phyloP scores from a whole-genome alignment of 1,284 basidiomycete species.

The Phylloporus gajari region DNA sequence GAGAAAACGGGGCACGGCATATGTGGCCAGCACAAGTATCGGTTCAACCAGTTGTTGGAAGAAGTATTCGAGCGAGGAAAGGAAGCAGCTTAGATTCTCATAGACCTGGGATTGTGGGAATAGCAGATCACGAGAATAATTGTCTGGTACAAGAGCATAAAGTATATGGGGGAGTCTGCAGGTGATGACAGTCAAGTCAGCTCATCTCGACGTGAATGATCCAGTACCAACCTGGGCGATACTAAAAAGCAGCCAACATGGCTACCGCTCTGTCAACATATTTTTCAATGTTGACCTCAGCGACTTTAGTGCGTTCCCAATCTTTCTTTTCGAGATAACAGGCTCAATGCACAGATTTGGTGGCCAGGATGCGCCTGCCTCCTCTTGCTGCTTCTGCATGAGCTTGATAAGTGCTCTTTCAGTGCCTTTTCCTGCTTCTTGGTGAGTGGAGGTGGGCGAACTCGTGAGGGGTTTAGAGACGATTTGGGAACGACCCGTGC shows the following conservation, averaged over 20 bases:
- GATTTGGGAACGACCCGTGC: slow-evolving; percentile 55
- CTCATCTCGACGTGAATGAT: not conserved
- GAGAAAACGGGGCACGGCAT: slow-evolving; percentile 76
- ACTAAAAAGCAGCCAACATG: not conserved
- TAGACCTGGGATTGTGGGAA: not conserved
- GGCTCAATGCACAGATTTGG: slow-evolving; percentile 59
- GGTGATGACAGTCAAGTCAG: not conserved
- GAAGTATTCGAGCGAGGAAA: slow-evolving; percentile 65
- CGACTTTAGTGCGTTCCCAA: slow-evolving; percentile 49
- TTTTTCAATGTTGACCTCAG: slow-evolving; percentile 49
- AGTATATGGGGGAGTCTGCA: not conserved
- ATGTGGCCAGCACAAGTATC: slow-evolving; percentile 60
- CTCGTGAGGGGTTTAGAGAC: slow-evolving; percentile 37
- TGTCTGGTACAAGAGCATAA: not conserved
- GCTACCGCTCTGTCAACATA: slow-evolving; percentile 52
- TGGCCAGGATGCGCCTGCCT: slow-evolving; percentile 52
- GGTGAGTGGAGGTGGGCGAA: slow-evolving; percentile 42
- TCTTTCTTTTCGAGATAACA: slow-evolving; percentile 47
- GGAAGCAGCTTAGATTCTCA: slow-evolving; percentile 15
- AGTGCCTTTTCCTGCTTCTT: slow-evolving; percentile 45
- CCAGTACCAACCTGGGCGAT: slow-evolving; percentile 13
- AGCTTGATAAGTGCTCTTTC: slow-evolving; percentile 50
- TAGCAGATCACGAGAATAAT: no score
- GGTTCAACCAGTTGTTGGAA: slow-evolving; percentile 71
- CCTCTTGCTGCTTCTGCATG: slow-evolving; percentile 52